phyloP scores from a whole-genome alignment of 225 moss, liverwort and hornwort genomes.

The Bryoerythrophyllum caledonicum region DNA sequence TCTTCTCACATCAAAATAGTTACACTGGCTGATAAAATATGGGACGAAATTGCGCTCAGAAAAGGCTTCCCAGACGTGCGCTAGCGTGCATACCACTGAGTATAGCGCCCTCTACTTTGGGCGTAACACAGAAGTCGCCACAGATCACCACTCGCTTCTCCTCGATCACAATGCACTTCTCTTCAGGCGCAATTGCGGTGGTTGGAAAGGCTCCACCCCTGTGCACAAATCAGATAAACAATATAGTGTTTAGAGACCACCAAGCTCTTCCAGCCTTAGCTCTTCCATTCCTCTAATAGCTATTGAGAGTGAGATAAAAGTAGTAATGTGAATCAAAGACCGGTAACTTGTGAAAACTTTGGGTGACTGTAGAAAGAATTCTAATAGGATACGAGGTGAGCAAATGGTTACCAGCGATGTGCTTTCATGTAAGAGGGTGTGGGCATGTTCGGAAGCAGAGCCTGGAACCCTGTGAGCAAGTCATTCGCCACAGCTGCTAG shows the following conservation, averaged over 20 bases:
- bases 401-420: conserved; percentile 72
- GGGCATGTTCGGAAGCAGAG: conserved; percentile 60
- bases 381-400: background rate
- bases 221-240: conserved; percentile 14
- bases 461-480: conserved; percentile 71
- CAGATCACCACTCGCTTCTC: conserved; percentile 63
- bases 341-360: background rate
- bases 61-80: conserved; percentile 36
- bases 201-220: conserved; percentile 97
- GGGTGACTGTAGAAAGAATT: background rate
- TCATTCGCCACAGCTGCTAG: conserved; percentile 67
- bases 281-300: too few relatives aligned
- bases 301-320: too few relatives aligned
- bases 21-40: too few relatives aligned
- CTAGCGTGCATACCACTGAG: conserved; percentile 77
- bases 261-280: too few relatives aligned
- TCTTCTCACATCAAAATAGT: too few relatives aligned
- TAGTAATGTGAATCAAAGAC: too few relatives aligned
- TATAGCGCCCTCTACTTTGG: conserved; percentile 78
- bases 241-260: too few relatives aligned
- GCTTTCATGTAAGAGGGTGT: conserved; percentile 68
- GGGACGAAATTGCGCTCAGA: conserved; percentile 1
- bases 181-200: conserved; percentile 49
- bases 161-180: conserved; percentile 56
- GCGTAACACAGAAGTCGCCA: conserved; percentile 82